These are phyloP conservation scores for Sporothrix mexicana DNA, from an alignment of 2,329 filamentous ascomycete genomes.

Conservation along the genomic window DNA sequence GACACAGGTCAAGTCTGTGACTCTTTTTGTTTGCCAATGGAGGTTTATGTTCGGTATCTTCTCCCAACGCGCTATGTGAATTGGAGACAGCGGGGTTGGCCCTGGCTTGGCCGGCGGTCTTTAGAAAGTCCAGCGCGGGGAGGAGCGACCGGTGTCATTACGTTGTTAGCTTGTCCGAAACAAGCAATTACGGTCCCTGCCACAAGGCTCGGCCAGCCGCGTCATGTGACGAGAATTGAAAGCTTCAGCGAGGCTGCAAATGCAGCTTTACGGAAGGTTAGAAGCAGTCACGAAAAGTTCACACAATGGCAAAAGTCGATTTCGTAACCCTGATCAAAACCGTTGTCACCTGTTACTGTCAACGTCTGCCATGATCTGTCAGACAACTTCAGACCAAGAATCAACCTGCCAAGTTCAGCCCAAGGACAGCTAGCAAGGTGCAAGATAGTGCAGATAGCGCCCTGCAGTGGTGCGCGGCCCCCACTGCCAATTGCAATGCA, in stretches of 20 bases:
- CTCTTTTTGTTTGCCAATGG: background rate
- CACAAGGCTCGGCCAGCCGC: conserved; percentile 22
- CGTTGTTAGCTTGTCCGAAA: conserved; percentile 17
- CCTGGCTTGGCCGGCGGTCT: conserved; percentile 13
- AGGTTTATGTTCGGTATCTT: background rate
- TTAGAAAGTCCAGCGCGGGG: conserved; percentile 2
- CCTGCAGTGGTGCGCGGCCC: background rate
- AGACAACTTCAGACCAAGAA: background rate
- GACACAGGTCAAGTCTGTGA: background rate
- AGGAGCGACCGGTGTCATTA: background rate
- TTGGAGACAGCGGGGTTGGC: conserved; percentile 15
- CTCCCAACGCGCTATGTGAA: background rate
- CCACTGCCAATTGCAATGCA: conserved; percentile 2
- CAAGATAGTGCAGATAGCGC: background rate
- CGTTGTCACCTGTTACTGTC: no score
- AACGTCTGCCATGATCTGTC: conserved; percentile 3
- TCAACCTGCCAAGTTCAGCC: background rate
- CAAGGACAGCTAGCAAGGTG: background rate
- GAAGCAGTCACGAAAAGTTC: no score
- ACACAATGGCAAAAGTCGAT: background rate
- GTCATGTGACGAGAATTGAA: background rate
- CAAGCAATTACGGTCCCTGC: conserved; percentile 17
- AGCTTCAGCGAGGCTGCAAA: background rate
- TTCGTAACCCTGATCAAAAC: background rate
- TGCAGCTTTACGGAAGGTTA: no score